Base-by-base conservation (phyloP, 140 eudicot genomes). In the Senecio squalidus region DNA sequence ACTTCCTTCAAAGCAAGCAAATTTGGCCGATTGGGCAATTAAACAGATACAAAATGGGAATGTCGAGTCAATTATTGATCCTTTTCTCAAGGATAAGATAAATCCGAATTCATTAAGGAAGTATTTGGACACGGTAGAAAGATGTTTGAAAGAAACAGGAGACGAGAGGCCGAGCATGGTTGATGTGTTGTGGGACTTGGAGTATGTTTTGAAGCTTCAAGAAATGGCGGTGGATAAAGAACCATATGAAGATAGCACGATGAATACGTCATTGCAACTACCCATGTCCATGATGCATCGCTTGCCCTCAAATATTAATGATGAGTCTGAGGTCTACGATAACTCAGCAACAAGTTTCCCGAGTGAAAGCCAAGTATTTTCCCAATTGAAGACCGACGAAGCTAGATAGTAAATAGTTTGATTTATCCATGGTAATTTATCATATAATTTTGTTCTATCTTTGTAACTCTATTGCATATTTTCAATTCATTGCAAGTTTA, bases 121-220 rank as follows among this genome's bases (percentile, higher is more conserved):
- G 47, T 83, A 55, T 63, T 66, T 77, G 54, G 80, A 74, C 36
- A 83, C 74, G 0, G 78, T 51, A 6, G 83, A 73, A 59, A 74
- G 57, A 50, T 78, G 94, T 61, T 62, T 84, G 36, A 68, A 72
- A 50, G 82, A 75, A 1, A 34, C 51, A 1, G 83, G 88, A 1
- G 80, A 39, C 0, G 94, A 84, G 45, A 71, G 94, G 78, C 94
- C 88, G 4, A 62, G 18, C 21, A 84, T 84, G 88, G 57, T 75
- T 11, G 94, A 80, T 68, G 85, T 84, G 20, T 44, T 74, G 23
- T 84, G 94, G 94, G 86, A 77, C 44, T 75, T 81, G 28, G 75
- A 77, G 56, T 81, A 84, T 30, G 77, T 74, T 1, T 69, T 80
- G 71, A 77, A 61, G 60, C 81, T 78, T 75, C 85, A 84, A 27